Evolutionary conservation across 1,139 yeast species (phyloP).

Genomic region (Wickerhamomyces sp.): DNA sequence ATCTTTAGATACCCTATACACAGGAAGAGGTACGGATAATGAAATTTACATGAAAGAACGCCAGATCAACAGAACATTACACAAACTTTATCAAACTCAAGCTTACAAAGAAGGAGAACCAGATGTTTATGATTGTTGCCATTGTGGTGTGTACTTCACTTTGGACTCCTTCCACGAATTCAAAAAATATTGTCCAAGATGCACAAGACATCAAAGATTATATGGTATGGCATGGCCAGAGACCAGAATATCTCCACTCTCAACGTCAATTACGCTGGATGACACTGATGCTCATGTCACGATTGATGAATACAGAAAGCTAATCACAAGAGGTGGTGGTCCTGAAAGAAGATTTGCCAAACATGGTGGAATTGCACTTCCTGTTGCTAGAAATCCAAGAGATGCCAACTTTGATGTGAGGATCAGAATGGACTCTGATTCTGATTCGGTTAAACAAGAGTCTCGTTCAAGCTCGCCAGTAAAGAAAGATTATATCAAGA

Average conservation of each 20-base stretch:
- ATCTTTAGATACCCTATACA: conserved; percentile 17
- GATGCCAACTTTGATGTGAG: neutral
- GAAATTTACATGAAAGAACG: conserved; percentile 7
- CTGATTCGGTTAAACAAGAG: neutral
- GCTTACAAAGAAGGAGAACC: conserved; percentile 10
- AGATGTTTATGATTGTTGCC: conserved; percentile 21
- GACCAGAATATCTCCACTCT: conserved; percentile 6
- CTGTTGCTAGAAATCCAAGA: neutral
- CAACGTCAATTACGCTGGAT: conserved; percentile 2
- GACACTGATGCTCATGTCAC: conserved; percentile 3
- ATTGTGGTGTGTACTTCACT: conserved; percentile 25
- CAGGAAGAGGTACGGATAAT: neutral
- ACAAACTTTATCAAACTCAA: conserved; percentile 16
- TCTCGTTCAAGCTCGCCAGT: neutral
- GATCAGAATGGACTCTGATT: neutral
- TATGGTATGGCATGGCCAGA: conserved; percentile 24
- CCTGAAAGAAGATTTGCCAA: neutral
- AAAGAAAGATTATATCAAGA: neutral
- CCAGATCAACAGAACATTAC: conserved; percentile 17
- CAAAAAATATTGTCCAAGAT: conserved; percentile 22
- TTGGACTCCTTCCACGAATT: neutral
- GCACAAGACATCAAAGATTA: conserved; percentile 21
- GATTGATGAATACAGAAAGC: conserved; percentile 4
- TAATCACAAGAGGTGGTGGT: neutral
- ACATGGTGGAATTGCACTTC: conserved; percentile 2